Conservation (phyloP, 2,329 filamentous ascomycete species). For the Diaporthe longicolla region DNA sequence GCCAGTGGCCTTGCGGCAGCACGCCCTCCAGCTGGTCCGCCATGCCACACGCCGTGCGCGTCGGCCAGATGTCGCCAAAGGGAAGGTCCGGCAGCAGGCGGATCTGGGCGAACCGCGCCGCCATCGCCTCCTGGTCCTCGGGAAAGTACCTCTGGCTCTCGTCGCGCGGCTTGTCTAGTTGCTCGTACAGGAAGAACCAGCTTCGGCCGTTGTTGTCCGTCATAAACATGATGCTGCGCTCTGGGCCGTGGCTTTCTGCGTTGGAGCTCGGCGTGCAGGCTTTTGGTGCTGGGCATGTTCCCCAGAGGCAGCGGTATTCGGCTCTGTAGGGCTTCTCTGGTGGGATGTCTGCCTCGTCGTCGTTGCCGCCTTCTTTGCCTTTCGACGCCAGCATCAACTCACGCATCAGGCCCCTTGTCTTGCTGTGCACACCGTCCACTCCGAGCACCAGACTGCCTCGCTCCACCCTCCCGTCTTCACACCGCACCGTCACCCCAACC, state of each 20-base stretch:
- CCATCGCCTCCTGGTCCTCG: constrained; percentile 47
- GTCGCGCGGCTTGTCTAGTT: constrained; percentile 46
- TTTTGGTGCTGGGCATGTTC: constrained; percentile 48
- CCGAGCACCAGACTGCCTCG: constrained; percentile 56
- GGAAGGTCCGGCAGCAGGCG: constrained; percentile 47
- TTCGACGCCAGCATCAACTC: constrained; percentile 47
- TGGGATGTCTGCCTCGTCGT: constrained; percentile 26
- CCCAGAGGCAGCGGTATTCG: constrained; percentile 53
- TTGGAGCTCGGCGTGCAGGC: constrained; percentile 45
- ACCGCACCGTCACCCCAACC: constrained; percentile 31
- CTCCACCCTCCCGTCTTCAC: constrained; percentile 43
- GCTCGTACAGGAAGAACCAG: constrained; percentile 54
- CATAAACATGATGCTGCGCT: constrained; percentile 50
- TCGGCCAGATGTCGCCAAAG: constrained; percentile 51
- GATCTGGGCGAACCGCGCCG: constrained; percentile 48
- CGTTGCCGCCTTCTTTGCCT: not conserved
- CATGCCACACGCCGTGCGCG: constrained; percentile 49
- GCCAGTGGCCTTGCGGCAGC: constrained; percentile 52
- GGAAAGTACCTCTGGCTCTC: constrained; percentile 47
- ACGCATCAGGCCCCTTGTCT: constrained; percentile 50
- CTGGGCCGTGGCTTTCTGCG: constrained; percentile 51
- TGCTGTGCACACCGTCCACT: constrained; percentile 59
- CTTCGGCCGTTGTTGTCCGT: constrained; percentile 47
- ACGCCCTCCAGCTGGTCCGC: constrained; percentile 55
- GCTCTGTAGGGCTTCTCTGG: constrained; percentile 51